Conservation (phyloP, 495 filamentous ascomycete genomes). For the Saxophila tyrrhenica region DNA sequence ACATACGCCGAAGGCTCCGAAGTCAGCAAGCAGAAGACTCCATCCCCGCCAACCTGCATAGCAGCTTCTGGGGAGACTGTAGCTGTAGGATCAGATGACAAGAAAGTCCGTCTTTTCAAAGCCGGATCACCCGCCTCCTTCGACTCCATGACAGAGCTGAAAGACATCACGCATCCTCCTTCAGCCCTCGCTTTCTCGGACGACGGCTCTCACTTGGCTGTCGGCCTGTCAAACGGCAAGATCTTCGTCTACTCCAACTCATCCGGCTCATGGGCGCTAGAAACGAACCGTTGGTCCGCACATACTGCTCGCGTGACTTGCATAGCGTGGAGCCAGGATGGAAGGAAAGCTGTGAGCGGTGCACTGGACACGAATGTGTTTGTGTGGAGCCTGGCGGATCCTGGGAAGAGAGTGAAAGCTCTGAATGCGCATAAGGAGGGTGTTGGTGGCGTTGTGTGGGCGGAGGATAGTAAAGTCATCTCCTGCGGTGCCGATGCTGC, state of each 20-base stretch:
- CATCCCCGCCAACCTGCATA: constrained; percentile 37
- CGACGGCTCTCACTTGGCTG: constrained; percentile 59
- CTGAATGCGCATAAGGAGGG: constrained; percentile 89
- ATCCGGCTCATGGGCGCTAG: constrained; percentile 39
- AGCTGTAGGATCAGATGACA: constrained; percentile 68
- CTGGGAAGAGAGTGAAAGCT: constrained; percentile 66
- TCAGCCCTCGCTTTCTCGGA: constrained; percentile 69
- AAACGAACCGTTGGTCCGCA: constrained; percentile 75
- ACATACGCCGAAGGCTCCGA: constrained; percentile 51
- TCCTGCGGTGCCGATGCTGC: constrained; percentile 79
- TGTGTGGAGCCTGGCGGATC: constrained; percentile 80
- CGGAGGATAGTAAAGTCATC: constrained; percentile 56
- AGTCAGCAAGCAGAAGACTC: constrained; percentile 30
- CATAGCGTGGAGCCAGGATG: constrained; percentile 69
- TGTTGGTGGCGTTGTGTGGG: constrained; percentile 80
- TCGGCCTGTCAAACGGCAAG: constrained; percentile 74
- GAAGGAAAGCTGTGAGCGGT: constrained; percentile 71
- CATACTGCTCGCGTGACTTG: constrained; percentile 79
- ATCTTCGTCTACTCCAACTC: constrained; percentile 60
- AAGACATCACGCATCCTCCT: constrained; percentile 43
- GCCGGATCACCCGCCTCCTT: constrained; percentile 39
- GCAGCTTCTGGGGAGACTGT: constrained; percentile 52
- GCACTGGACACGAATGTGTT: constrained; percentile 81
- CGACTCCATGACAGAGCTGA: constrained; percentile 35
- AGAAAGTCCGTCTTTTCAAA: constrained; percentile 58